Base-by-base conservation (phyloP, 345 rosid species). In the Syzygium aromaticum region DNA sequence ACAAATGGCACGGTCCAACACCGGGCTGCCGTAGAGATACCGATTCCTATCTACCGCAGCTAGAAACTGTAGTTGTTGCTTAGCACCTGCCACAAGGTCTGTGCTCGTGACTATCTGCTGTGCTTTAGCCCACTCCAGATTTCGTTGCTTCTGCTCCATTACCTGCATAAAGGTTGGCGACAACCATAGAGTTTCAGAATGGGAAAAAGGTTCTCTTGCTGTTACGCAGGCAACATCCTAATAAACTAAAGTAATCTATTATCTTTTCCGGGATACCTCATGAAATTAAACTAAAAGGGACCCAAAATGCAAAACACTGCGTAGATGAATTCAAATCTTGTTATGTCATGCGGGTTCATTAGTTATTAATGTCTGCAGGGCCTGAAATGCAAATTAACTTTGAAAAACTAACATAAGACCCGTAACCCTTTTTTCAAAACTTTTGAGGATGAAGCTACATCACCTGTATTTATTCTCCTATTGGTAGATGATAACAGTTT, bases 11-110 rank as follows among this genome's bases (percentile, higher is more conserved):
- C 33, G 90, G 43, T 91, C 91, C 86, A 97, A 96, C 28, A 92
- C 89, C 85, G 94, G 96, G 23, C 96, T 94, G 38, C 94, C 92
- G 80, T 96, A 95, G 73, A 96, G 95, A 87, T 93, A 91, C 11
- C 97, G 95, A 64, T 90, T 91, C 91, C 86, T 86, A 91, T 97
- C 98, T 84, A 97, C 95, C 52, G 93, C 91, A 1, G 88, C 93
- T 30, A 97, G 95, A 83, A 96, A 97, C 77, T 85, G 87, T 88
- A 97, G 97, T 84, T 96, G 98, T 82, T 90, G 89, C 89, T 94
- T 96, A 3, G 98, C 99, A 46, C 96, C 96, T 88, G 91, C 88
- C 16, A 91, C 80, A 33, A 96, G 93, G 89, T 96, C 97, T 54
- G 93, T 89, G 86, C 96, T 93, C 16, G 88, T 88, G 77, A 85